Percentiles rank a stretch among this genome's conserved stretches.
These are phyloP conservation scores for Tricholoma saponaceum DNA, from an alignment of 768 basidiomycete genomes.

Conservation along the genomic window DNA sequence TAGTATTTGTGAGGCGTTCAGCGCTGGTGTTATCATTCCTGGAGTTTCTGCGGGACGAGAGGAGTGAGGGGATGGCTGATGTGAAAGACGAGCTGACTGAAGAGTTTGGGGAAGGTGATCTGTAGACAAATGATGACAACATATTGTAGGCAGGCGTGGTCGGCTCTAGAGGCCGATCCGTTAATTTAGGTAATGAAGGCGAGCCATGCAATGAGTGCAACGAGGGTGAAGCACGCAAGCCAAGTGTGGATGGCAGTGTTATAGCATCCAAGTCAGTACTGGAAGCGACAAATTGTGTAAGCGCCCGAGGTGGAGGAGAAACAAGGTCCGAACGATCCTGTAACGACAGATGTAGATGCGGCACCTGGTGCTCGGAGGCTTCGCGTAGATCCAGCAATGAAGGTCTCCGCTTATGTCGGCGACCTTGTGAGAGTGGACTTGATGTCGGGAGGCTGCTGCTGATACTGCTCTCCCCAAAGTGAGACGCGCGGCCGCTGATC, in stretches of 20 bases:
- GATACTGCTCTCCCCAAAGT: constrained; percentile 21
- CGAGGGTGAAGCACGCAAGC: constrained; percentile 43
- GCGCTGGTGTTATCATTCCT: constrained; percentile 26
- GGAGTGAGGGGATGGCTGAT: constrained; percentile 24
- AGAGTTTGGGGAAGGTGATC: constrained; percentile 25
- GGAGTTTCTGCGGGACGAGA: constrained; percentile 30
- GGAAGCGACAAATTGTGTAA: constrained; percentile 71
- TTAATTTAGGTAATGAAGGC: constrained; percentile 27
- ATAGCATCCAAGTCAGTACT: constrained; percentile 50
- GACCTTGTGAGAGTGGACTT: constrained; percentile 2
- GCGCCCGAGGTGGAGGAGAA: constrained; percentile 66
- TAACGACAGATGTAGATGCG: constrained; percentile 48
- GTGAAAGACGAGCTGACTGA: constrained; percentile 32
- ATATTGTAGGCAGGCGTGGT: constrained; percentile 58
- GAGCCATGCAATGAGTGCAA: constrained; percentile 13
- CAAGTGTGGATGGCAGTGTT: constrained; percentile 66
- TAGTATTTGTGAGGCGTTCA: too few relatives aligned
- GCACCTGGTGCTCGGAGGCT: constrained; percentile 18
- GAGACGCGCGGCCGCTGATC: neutral
- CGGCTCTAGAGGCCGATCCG: constrained; percentile 35
- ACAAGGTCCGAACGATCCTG: constrained; percentile 53
- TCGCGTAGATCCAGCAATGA: constrained; percentile 42
- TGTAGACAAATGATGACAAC: constrained; percentile 52
- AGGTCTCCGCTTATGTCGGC: constrained; percentile 28
- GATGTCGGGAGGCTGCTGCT: constrained; percentile 44